These are phyloP conservation scores for Candida dubliniensis DNA, from an alignment of 1,139 yeast species.

Conservation along the genomic window DNA sequence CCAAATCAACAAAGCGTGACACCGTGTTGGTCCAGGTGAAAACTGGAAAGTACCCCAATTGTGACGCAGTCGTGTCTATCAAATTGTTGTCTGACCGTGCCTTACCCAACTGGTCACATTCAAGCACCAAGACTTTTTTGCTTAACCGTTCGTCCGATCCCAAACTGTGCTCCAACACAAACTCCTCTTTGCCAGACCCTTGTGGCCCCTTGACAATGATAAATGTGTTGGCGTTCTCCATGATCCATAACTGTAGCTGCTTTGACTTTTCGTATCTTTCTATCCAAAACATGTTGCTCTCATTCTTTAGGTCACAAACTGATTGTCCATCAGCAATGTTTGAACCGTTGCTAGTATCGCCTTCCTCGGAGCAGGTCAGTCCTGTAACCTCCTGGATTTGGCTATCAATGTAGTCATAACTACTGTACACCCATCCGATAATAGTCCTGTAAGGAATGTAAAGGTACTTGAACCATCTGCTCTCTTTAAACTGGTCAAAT, in stretches of 20 bases:
- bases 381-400: slow-evolving; percentile 21
- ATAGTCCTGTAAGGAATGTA: slow-evolving; percentile 28
- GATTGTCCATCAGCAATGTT: not conserved
- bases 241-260: slow-evolving; percentile 75
- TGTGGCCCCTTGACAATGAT: slow-evolving; percentile 89
- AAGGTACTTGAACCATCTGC: slow-evolving; percentile 27
- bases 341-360: not conserved
- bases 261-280: slow-evolving; percentile 70
- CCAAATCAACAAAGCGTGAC: slow-evolving; percentile 78
- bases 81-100: slow-evolving; percentile 73
- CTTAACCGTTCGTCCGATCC: slow-evolving; percentile 42
- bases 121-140: slow-evolving; percentile 63
- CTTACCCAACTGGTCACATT: slow-evolving; percentile 75
- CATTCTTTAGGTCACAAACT: slow-evolving; percentile 12
- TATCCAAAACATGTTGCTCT: slow-evolving; percentile 56
- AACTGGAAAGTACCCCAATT: slow-evolving; percentile 88
- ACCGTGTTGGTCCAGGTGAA: slow-evolving; percentile 90
- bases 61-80: slow-evolving; percentile 65
- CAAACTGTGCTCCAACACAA: slow-evolving; percentile 71
- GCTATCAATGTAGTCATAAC: slow-evolving; percentile 31
- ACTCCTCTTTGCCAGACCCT: slow-evolving; percentile 87
- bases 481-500: slow-evolving; percentile 32
- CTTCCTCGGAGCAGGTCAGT: slow-evolving; percentile 14
- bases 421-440: slow-evolving; percentile 24
- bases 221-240: slow-evolving; percentile 74